Conservation (phyloP, 2,329 filamentous ascomycete genomes). For the Sclerotinia glacialis region DNA sequence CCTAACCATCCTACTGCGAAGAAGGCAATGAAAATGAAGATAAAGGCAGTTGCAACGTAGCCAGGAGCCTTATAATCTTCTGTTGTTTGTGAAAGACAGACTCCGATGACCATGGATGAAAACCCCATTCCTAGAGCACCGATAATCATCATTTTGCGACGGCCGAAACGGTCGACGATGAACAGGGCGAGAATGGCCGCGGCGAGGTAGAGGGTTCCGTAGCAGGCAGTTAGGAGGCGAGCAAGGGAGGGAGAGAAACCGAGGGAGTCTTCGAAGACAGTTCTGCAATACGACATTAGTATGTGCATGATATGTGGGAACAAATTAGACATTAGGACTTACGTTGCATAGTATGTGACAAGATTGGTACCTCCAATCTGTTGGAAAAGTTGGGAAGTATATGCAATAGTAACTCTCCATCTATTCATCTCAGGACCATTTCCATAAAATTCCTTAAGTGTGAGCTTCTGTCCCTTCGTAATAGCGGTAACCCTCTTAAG, state of each 20-base stretch:
- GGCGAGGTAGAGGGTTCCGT: conserved; percentile 53
- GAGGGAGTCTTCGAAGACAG: conserved; percentile 60
- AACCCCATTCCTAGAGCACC: conserved; percentile 54
- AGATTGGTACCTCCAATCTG: conserved; percentile 48
- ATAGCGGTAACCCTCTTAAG: conserved; percentile 40
- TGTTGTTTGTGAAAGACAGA: conserved; percentile 48
- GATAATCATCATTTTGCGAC: conserved; percentile 49
- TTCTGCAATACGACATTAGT: conserved; percentile 28
- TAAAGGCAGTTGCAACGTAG: conserved; percentile 35
- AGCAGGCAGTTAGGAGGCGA: conserved; percentile 37
- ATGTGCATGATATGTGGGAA: neutral
- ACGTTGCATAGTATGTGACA: conserved; percentile 51
- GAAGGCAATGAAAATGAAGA: conserved; percentile 54
- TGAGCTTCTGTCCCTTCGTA: conserved; percentile 34
- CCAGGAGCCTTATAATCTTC: conserved; percentile 42
- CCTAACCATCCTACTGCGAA: conserved; percentile 53
- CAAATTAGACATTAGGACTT: conserved; percentile 41
- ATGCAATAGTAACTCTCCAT: conserved; percentile 52
- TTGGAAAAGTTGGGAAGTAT: conserved; percentile 51
- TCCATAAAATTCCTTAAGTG: conserved; percentile 28
- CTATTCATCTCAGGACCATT: conserved; percentile 49
- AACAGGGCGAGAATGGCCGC: conserved; percentile 63
- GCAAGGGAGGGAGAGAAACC: conserved; percentile 53
- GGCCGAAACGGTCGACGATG: conserved; percentile 52
- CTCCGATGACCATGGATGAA: conserved; percentile 57